A percentile compares a stretch with the other conserved stretches of the same genome.
Evolutionary conservation across 108 stramenopile genomes (phyloP).

Genomic region (Fistulifera solaris): DNA sequence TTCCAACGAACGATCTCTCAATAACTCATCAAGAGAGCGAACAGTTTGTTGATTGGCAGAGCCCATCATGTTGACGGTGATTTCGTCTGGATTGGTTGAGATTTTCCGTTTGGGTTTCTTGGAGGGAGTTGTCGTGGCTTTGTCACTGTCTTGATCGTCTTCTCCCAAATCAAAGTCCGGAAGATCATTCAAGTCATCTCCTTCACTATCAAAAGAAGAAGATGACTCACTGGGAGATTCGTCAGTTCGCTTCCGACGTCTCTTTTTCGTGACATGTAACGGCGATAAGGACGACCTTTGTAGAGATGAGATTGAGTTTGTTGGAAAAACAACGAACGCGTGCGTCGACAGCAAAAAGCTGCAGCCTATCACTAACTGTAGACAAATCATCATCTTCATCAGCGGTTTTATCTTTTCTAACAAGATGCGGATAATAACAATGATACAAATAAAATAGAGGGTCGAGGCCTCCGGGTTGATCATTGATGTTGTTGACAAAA

Average conservation of each 20-base stretch:
- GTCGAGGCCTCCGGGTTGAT: too few relatives aligned
- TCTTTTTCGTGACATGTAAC: slow-evolving; percentile 16
- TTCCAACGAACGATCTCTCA: slow-evolving; percentile 43
- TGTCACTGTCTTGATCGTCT: slow-evolving; percentile 27
- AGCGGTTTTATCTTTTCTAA: too few relatives aligned
- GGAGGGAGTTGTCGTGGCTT: slow-evolving; percentile 6
- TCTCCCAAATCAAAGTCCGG: slow-evolving; percentile 71
- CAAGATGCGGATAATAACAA: too few relatives aligned
- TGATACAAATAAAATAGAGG: too few relatives aligned
- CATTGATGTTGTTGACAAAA: too few relatives aligned
- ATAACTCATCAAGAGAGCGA: slow-evolving; percentile 29
- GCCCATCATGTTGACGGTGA: slow-evolving; percentile 27
- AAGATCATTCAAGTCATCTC: slow-evolving; percentile 23
- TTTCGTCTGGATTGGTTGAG: slow-evolving; percentile 14
- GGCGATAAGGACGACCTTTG: neutral
- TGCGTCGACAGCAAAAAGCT: too few relatives aligned
- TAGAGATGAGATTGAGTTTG: too few relatives aligned
- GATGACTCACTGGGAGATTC: neutral
- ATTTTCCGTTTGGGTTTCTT: neutral
- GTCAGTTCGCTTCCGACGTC: slow-evolving; percentile 20
- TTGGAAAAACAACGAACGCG: too few relatives aligned
- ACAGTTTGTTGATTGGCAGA: slow-evolving; percentile 8
- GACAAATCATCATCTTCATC: too few relatives aligned
- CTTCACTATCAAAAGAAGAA: neutral
- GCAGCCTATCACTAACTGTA: too few relatives aligned